Evolutionary conservation across 2,329 filamentous ascomycete species (phyloP).

Genomic region (Aspergillus brasiliensis): DNA sequence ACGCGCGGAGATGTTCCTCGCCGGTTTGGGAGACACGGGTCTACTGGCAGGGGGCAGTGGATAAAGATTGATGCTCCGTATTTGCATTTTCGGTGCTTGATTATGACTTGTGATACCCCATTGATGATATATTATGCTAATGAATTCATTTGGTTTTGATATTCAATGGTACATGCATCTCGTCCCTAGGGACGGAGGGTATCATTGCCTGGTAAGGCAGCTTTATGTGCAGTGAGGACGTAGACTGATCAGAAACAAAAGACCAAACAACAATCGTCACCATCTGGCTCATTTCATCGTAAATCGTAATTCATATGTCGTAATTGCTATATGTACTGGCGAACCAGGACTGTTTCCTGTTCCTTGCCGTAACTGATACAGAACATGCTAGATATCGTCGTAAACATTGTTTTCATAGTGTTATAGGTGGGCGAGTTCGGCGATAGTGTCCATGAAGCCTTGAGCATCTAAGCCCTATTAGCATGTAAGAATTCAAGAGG

Average conservation of each 20-base stretch:
- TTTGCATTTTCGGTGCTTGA: neutral
- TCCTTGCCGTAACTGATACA: neutral
- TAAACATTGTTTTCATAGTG: neutral
- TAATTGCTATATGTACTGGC: neutral
- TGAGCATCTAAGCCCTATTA: constrained; percentile 39
- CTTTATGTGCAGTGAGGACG: neutral
- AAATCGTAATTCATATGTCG: constrained; percentile 10
- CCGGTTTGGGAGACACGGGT: constrained; percentile 52
- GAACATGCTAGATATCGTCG: neutral
- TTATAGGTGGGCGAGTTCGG: constrained; percentile 25
- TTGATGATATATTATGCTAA: constrained; percentile 4
- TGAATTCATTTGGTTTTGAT: neutral
- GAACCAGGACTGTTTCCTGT: neutral
- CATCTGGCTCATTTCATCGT: constrained; percentile 8
- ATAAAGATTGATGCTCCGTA: neutral
- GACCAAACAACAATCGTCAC: neutral
- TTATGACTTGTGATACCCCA: constrained; percentile 15
- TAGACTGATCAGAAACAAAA: neutral
- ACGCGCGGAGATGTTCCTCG: constrained; percentile 72
- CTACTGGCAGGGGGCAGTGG: constrained; percentile 3
- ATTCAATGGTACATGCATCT: neutral
- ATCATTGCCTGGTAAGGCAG: constrained; percentile 1
- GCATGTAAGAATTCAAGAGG: neutral
- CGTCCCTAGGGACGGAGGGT: constrained; percentile 9
- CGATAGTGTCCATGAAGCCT: constrained; percentile 38